A percentile compares a stretch with the other conserved stretches of the same genome.
These are phyloP conservation scores for Nepenthes alata DNA, from an alignment of 179 eudicot genomes.

Conservation along the genomic window DNA sequence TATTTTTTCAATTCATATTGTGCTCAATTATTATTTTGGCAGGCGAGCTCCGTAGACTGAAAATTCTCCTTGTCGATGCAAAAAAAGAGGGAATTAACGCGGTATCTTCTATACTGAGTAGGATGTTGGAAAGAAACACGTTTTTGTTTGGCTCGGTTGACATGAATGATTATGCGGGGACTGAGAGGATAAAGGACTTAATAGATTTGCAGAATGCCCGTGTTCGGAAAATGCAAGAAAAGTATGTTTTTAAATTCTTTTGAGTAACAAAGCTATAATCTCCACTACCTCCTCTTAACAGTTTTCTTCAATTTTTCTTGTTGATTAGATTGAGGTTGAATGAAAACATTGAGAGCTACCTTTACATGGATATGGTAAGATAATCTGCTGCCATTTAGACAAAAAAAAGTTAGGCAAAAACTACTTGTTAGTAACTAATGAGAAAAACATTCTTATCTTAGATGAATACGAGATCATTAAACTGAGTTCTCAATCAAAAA, in stretches of 20 bases:
- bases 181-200: slow-evolving; percentile 57
- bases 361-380: slow-evolving; percentile 76
- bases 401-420: not conserved
- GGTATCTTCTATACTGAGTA: slow-evolving; percentile 39
- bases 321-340: slow-evolving; percentile 43
- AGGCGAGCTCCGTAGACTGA: slow-evolving; percentile 56
- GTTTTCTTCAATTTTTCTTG: slow-evolving; percentile 7
- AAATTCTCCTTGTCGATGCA: slow-evolving; percentile 44
- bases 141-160: slow-evolving; percentile 63
- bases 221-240: slow-evolving; percentile 47
- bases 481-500: no score
- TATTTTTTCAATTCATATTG: not conserved
- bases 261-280: not conserved
- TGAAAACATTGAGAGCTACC: slow-evolving; percentile 36
- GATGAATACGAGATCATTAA: no score
- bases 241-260: slow-evolving; percentile 23
- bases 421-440: not conserved
- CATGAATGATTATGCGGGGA: slow-evolving; percentile 44
- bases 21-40: slow-evolving; percentile 9
- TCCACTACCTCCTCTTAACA: slow-evolving; percentile 7
- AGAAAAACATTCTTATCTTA: not conserved
- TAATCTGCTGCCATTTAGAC: not conserved
- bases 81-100: slow-evolving; percentile 37
- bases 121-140: slow-evolving; percentile 58
- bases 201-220: slow-evolving; percentile 55